Base-by-base conservation (phyloP, 176 grass and related monocot genomes). In the Hsuehochloa calcarea region DNA sequence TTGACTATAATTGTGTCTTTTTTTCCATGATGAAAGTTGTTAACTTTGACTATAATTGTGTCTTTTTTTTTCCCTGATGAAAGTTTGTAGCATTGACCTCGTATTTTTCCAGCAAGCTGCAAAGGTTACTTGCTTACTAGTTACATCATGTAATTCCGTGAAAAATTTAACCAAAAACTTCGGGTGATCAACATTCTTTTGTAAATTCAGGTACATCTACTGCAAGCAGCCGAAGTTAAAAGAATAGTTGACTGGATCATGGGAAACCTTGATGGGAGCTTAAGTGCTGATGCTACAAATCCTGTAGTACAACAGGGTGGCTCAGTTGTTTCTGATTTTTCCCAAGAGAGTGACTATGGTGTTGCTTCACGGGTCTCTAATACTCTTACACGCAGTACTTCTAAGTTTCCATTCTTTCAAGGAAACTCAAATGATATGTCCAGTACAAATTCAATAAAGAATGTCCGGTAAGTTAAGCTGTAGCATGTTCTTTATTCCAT, bases 221-320 rank as follows among this genome's bases (percentile, higher is more conserved):
- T 78, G 31, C 93, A 89, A 92, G 96, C 93, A 86, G 91, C 93
- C 10, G 91, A 99, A 92, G 96, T 99, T 46, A 99, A 99, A 92
- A 92, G 82, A 82, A 89, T 99, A 76, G 78, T 99, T 47, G 93
- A 99, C 79, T 94, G 90, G 84, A 87, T 93, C 61, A 96, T 99
- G 96, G 83, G 93, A 83, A 99, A 96, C 71, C 90, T 94, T 89
- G 92, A 99, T 70, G 91, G 87, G 35, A 88, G 52, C 34, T 83
- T 89, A 69, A 81, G 60, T 87, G 60, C 84, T 85, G 91, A 93
- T 84, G 78, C 74, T 67, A 83, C 80, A 64, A 89, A 85, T 87
- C 17, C 78, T 51, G 54, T 6, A 19, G 1, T 25, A 65, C 78
- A 88, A 58, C 65, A 85, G 60, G 65, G 82, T 82, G 54, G 64